These are phyloP conservation scores for Friedmanniomyces endolithicus DNA, from an alignment of 495 filamentous ascomycete genomes.

Conservation along the genomic window DNA sequence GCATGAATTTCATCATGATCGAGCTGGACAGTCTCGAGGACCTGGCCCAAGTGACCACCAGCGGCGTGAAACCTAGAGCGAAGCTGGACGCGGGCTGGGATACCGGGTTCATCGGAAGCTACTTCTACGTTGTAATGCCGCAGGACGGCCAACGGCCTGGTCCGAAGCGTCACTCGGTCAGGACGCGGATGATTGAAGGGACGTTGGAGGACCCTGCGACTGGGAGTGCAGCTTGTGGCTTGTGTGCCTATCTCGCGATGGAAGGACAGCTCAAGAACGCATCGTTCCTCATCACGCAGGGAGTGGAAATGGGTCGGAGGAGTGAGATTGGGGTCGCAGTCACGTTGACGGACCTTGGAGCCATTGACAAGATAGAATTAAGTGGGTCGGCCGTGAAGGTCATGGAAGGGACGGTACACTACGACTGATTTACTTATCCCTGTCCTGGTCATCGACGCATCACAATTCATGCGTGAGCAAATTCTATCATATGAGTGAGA, in stretches of 20 bases:
- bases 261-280: constrained; percentile 23
- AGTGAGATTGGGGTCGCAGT: constrained; percentile 47
- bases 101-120: constrained; percentile 39
- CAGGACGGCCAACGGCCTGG: constrained; percentile 14
- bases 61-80: constrained; percentile 1
- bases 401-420: constrained; percentile 25
- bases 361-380: constrained; percentile 24
- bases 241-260: constrained; percentile 47
- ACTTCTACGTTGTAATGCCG: constrained; percentile 38
- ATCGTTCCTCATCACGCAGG: constrained; percentile 51
- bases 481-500: too few relatives aligned
- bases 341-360: constrained; percentile 14
- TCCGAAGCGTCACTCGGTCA: constrained; percentile 25
- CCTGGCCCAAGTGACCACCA: constrained; percentile 25
- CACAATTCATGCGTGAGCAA: too few relatives aligned
- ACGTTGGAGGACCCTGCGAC: constrained; percentile 57
- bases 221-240: constrained; percentile 47
- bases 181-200: constrained; percentile 44
- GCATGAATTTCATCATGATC: constrained; percentile 53
- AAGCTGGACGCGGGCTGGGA: constrained; percentile 48
- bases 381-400: constrained; percentile 28
- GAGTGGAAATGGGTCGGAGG: constrained; percentile 63
- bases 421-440: neutral
- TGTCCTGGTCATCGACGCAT: neutral
- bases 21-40: constrained; percentile 37